Conservation (phyloP, 805 yeast genomes). For the Ogataea nonfermentans region DNA sequence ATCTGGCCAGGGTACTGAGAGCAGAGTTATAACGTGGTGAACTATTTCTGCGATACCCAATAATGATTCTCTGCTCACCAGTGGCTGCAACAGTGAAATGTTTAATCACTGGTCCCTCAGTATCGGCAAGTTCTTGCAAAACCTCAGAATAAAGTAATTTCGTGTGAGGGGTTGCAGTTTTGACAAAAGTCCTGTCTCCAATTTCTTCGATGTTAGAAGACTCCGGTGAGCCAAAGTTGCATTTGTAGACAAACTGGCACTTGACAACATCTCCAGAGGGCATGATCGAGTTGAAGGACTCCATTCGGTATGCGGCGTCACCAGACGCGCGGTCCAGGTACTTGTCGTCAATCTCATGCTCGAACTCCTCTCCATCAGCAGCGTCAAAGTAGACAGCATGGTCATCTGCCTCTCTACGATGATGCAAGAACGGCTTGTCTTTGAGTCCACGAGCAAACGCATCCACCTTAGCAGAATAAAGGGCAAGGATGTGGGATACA, state of each 20-base stretch:
- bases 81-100: slow-evolving; percentile 76
- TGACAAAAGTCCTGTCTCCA: slow-evolving; percentile 75
- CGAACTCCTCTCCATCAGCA: slow-evolving; percentile 49
- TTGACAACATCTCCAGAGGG: slow-evolving; percentile 44
- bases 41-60: slow-evolving; percentile 82
- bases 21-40: slow-evolving; percentile 89
- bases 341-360: slow-evolving; percentile 74
- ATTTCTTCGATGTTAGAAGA: slow-evolving; percentile 57
- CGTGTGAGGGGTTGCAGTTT: slow-evolving; percentile 77
- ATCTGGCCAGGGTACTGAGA: slow-evolving; percentile 78
- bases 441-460: slow-evolving; percentile 66
- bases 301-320: slow-evolving; percentile 59
- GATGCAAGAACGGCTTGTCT: slow-evolving; percentile 62
- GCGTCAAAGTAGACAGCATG: slow-evolving; percentile 93
- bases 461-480: slow-evolving; percentile 90
- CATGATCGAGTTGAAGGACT: slow-evolving; percentile 71
- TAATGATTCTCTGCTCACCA: slow-evolving; percentile 81
- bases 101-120: slow-evolving; percentile 92
- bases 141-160: slow-evolving; percentile 72
- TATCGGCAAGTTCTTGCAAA: slow-evolving; percentile 61
- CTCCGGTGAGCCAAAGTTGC: slow-evolving; percentile 43
- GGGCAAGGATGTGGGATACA: slow-evolving; percentile 79
- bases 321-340: slow-evolving; percentile 58
- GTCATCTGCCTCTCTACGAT: slow-evolving; percentile 74
- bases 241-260: slow-evolving; percentile 83